Conservation (phyloP, 148 eudicot genomes). For the Cornus florida region DNA sequence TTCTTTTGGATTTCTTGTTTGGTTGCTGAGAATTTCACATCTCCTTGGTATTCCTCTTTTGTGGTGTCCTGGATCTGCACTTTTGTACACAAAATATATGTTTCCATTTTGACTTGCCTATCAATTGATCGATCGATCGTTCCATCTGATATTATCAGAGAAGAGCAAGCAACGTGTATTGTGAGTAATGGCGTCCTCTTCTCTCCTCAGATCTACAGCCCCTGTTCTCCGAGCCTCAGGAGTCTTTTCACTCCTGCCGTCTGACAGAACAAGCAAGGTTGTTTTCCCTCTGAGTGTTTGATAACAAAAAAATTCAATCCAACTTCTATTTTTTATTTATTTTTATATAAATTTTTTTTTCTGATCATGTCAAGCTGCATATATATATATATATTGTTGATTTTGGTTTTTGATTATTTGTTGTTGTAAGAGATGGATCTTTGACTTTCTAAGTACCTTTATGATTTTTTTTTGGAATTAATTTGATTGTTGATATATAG, state of each 20-base stretch:
- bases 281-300: neutral
- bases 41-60: too few species aligned
- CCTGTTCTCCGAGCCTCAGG: slow-evolving; percentile 17
- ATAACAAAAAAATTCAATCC: neutral
- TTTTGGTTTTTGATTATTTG: neutral
- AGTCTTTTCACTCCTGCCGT: slow-evolving; percentile 17
- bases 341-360: neutral
- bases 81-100: too few species aligned
- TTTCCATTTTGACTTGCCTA: neutral
- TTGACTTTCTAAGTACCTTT: neutral
- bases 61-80: too few species aligned
- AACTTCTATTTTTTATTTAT: neutral
- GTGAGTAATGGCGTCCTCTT: slow-evolving; percentile 37
- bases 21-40: too few species aligned
- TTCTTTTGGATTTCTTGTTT: too few species aligned
- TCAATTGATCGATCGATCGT: neutral
- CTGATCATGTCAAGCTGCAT: neutral
- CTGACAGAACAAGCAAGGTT: slow-evolving; percentile 46
- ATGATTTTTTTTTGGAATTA: neutral
- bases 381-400: neutral
- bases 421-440: neutral
- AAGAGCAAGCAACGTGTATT: neutral
- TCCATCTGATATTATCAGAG: neutral
- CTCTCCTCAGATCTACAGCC: slow-evolving; percentile 38
- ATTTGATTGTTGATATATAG: neutral